Conservation (phyloP, 2,329 filamentous ascomycete species). For the Fusarium fracticaudum region DNA sequence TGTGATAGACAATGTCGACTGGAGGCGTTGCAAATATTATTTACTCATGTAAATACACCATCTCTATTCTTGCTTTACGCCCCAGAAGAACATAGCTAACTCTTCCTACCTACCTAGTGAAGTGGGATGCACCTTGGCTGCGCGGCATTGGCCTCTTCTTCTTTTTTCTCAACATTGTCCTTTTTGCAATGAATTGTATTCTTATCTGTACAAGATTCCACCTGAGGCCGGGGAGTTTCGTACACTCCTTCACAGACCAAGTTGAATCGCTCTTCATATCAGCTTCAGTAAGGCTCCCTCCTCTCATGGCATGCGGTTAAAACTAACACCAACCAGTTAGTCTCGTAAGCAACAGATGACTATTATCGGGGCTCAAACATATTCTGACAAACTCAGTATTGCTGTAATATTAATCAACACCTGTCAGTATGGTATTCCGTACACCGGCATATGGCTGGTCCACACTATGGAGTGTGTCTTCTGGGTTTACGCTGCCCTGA, state of each 20-base stretch:
- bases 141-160: constrained; percentile 67
- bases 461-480: constrained; percentile 71
- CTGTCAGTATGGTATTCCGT: constrained; percentile 76
- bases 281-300: constrained; percentile 59
- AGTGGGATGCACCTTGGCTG: constrained; percentile 60
- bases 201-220: constrained; percentile 76
- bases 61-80: not conserved
- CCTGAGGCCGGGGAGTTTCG: constrained; percentile 75
- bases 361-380: not conserved
- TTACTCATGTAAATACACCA: constrained; percentile 45
- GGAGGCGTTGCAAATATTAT: constrained; percentile 67
- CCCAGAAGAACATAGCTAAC: not conserved
- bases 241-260: constrained; percentile 77
- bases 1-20: constrained; percentile 56
- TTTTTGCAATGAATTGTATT: constrained; percentile 71
- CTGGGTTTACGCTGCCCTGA: constrained; percentile 77
- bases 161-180: constrained; percentile 69
- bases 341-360: constrained; percentile 50
- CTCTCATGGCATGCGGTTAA: constrained; percentile 3
- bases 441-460: constrained; percentile 70
- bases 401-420: constrained; percentile 83
- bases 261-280: constrained; percentile 83
- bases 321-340: constrained; percentile 47
- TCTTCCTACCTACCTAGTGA: constrained; percentile 27
- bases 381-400: constrained; percentile 57